These are phyloP conservation scores for Tricholoma furcatifolium DNA, from an alignment of 768 basidiomycete genomes.

Conservation along the genomic window DNA sequence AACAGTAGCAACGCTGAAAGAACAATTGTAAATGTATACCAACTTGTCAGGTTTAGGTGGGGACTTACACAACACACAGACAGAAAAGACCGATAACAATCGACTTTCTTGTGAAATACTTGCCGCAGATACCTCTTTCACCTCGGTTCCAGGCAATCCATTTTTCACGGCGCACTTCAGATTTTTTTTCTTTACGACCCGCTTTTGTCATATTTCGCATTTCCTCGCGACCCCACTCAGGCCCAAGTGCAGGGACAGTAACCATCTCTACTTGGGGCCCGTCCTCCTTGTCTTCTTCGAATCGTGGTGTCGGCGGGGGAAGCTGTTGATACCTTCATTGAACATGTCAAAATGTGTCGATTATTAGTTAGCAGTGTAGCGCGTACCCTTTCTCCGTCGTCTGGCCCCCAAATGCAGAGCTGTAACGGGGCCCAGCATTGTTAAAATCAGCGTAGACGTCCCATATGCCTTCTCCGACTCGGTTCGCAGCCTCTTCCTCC, in stretches of 20 bases:
- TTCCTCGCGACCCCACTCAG: conserved; percentile 86
- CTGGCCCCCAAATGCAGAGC: conserved; percentile 48
- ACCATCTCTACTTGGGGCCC: conserved; percentile 76
- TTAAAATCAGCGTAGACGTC: conserved; percentile 91
- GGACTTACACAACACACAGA: conserved; percentile 52
- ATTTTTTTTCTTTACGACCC: conserved; percentile 61
- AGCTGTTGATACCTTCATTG: conserved; percentile 44
- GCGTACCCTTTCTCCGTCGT: conserved; percentile 46
- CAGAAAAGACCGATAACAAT: conserved; percentile 70
- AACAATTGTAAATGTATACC: conserved; percentile 6
- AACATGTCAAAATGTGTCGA: conserved; percentile 4
- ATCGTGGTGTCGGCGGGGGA: conserved; percentile 37
- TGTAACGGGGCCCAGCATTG: conserved; percentile 79
- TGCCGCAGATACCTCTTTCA: conserved; percentile 77
- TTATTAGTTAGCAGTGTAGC: neutral
- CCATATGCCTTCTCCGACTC: conserved; percentile 49
- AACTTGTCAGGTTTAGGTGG: neutral
- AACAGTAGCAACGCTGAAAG: conserved; percentile 57
- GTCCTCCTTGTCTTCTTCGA: conserved; percentile 30
- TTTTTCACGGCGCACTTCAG: conserved; percentile 49
- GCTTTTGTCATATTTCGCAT: conserved; percentile 74
- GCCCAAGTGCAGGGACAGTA: conserved; percentile 87
- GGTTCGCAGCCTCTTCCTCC: conserved; percentile 42
- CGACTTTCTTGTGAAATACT: conserved; percentile 70
- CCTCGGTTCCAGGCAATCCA: conserved; percentile 81